phyloP scores from a whole-genome alignment of 1,284 basidiomycete genomes.

The Irpex rosettiformis region DNA sequence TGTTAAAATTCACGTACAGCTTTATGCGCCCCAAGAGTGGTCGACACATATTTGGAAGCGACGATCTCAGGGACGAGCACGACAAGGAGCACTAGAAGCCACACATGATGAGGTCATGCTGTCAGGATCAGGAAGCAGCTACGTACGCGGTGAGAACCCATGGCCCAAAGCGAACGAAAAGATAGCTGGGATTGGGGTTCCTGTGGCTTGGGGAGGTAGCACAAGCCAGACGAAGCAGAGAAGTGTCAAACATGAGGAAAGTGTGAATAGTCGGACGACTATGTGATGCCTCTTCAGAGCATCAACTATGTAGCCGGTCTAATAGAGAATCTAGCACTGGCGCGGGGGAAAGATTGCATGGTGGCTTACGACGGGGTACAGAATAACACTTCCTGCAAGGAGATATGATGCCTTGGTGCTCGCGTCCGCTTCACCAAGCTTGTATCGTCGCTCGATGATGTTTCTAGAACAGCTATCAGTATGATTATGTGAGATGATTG shows the following conservation, averaged over 20 bases:
- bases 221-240: slow-evolving; percentile 65
- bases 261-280: slow-evolving; percentile 52
- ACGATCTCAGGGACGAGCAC: slow-evolving; percentile 75
- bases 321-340: not conserved
- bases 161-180: slow-evolving; percentile 63
- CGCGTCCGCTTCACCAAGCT: slow-evolving; percentile 56
- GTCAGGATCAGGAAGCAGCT: not conserved
- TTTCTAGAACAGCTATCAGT: slow-evolving; percentile 43
- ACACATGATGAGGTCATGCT: not conserved
- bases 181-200: slow-evolving; percentile 60
- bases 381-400: slow-evolving; percentile 68
- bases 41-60: slow-evolving; percentile 68
- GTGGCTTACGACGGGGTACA: slow-evolving; percentile 63
- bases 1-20: slow-evolving; percentile 53
- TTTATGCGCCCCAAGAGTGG: slow-evolving; percentile 78
- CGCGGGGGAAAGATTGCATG: not conserved
- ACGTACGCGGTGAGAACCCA: slow-evolving; percentile 68
- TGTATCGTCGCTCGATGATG: slow-evolving; percentile 67
- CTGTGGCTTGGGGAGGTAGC: slow-evolving; percentile 53
- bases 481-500: not conserved
- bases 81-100: slow-evolving; percentile 58
- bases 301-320: slow-evolving; percentile 66
- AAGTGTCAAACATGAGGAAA: slow-evolving; percentile 64
- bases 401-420: slow-evolving; percentile 68
- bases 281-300: slow-evolving; percentile 51